These are phyloP conservation scores for Fraxinus greggii DNA, from an alignment of 305 asterid genomes.

Conservation along the genomic window DNA sequence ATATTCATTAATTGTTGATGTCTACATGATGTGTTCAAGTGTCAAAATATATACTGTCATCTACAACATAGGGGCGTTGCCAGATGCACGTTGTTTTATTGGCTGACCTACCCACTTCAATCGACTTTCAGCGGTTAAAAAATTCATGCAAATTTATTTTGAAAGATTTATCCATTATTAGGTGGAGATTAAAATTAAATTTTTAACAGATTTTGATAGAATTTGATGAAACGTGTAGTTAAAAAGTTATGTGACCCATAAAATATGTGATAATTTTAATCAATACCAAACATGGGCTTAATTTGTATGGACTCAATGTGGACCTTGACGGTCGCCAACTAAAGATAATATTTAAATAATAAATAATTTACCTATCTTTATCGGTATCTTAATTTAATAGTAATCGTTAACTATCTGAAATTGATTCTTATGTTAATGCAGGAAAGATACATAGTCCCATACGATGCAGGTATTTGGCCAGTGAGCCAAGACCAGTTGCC, in stretches of 20 bases:
- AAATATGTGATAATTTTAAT: too few species aligned
- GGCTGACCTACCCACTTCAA: neutral
- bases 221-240: too few species aligned
- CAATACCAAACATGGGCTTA: too few species aligned
- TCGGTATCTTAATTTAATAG: neutral
- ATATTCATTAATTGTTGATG: neutral
- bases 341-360: too few species aligned
- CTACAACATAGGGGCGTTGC: neutral
- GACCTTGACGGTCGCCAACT: neutral
- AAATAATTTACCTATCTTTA: neutral
- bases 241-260: too few species aligned
- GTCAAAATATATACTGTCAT: neutral
- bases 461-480: neutral
- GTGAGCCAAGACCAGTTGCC: slow-evolving; percentile 8
- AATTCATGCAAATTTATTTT: neutral
- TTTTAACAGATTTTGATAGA: too few species aligned
- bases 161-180: too few species aligned
- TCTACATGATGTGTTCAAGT: neutral
- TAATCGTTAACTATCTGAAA: neutral
- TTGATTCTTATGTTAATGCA: slow-evolving; percentile 6
- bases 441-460: slow-evolving; percentile 25
- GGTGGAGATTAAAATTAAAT: too few species aligned
- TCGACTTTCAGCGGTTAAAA: too few species aligned
- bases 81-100: neutral
- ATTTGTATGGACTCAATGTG: neutral